These are phyloP conservation scores for Auxenochlorella protothecoides DNA, from an alignment of 139 green algal species.

Conservation along the genomic window DNA sequence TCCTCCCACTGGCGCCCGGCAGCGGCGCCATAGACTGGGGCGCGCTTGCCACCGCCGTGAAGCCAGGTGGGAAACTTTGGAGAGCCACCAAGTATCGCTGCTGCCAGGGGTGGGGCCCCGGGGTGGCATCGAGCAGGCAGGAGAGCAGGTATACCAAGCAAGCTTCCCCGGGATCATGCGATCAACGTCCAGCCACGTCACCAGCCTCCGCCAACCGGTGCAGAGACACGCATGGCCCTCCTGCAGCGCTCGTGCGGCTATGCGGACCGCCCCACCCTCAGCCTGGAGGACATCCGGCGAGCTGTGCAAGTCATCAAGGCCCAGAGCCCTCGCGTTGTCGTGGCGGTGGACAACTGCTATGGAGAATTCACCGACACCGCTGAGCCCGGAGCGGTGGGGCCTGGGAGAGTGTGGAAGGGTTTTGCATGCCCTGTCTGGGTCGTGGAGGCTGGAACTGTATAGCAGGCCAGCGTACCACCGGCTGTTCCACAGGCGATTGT, in stretches of 20 bases:
- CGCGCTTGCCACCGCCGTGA: constrained; percentile 50
- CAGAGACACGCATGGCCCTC: constrained; percentile 56
- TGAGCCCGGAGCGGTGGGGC: constrained; percentile 61
- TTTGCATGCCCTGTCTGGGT: no score
- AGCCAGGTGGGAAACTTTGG: constrained; percentile 21
- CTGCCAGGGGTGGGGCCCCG: no score
- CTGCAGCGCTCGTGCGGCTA: constrained; percentile 96
- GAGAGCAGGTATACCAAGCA: no score
- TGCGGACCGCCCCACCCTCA: constrained; percentile 68
- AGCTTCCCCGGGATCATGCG: no score
- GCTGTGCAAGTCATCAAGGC: constrained; percentile 43
- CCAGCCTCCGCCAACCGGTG: neutral
- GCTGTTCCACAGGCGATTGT: no score
- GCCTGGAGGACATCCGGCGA: constrained; percentile 61
- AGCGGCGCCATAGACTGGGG: constrained; percentile 56
- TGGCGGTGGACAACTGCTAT: constrained; percentile 98
- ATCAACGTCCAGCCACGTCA: no score
- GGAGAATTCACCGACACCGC: constrained; percentile 85
- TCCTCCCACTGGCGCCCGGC: constrained; percentile 44
- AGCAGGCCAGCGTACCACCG: no score
- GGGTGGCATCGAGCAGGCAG: no score
- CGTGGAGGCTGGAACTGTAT: no score
- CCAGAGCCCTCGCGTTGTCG: constrained; percentile 46
- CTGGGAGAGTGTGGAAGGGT: no score
- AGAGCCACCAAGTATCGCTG: no score